Base-by-base conservation (phyloP, 805 yeast species). In the Candida sithepensis region DNA sequence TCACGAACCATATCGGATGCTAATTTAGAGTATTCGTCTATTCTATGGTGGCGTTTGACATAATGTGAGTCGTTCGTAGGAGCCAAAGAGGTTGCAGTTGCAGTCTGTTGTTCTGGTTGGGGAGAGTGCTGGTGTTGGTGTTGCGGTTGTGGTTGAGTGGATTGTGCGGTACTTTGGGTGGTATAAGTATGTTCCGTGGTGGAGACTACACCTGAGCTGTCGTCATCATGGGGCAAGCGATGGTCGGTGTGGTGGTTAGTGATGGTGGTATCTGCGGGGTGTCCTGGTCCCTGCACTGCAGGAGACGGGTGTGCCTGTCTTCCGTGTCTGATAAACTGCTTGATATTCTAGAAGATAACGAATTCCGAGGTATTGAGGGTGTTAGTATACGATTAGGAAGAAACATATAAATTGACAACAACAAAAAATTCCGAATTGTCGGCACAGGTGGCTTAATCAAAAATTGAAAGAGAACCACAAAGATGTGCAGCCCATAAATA, bases 261-360 rank as follows among this genome's bases (percentile, higher is more conserved):
- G n/a, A n/a, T n/a, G n/a, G n/a, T n/a, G n/a, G n/a, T n/a, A 18
- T 24, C 42, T 1, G 21, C 28, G 20, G 34, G 12, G 33, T 34
- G 40, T 3, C 40, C 67, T 24, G 6, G 28, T 7, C 28, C 28
- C 6, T 24, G 10, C 5, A 71, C 72, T 43, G 34, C 7, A n/a
- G 38, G 20, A 5, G 38, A 5, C 8, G 38, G 38, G 18, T 34
- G 38, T 5, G 38, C 38, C 38, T 68, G 70, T 48, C 60, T 69
- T 16, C 77, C 77, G 46, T 71, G 75, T 45, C 75, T 65, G 44
- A 72, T 72, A 47, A 71, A 69, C 48, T 72, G 70, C 55, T 69
- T 70, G 33, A 72, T 55, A 56, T 69, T 71, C 73, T 70, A 47
- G 10, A 39, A n/a, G 4, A 16, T 8, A 18, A 51, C 28, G 28